phyloP scores from a whole-genome alignment of 2,329 filamentous ascomycete species.

The Alternaria postmessia region DNA sequence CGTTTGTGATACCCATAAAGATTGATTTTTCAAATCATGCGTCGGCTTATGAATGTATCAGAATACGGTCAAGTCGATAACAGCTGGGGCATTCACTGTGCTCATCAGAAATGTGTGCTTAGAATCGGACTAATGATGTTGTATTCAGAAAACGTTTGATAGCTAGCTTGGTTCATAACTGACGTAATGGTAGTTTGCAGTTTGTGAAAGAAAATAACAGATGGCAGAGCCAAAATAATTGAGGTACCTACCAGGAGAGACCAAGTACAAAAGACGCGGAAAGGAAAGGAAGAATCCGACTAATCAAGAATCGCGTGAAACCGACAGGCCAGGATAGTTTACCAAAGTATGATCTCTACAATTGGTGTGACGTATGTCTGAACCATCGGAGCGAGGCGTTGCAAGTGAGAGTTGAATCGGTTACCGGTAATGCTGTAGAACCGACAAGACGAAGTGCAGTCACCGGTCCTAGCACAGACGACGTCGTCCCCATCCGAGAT shows the following conservation, averaged over 20 bases:
- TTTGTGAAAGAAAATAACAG: not conserved
- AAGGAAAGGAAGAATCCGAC: not conserved
- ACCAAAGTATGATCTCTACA: too few relatives aligned
- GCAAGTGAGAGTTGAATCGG: too few relatives aligned
- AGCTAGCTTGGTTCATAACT: not conserved
- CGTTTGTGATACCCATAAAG: conserved; percentile 7
- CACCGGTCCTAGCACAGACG: conserved; percentile 21
- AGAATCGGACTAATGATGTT: not conserved
- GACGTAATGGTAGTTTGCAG: not conserved
- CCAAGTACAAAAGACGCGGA: not conserved
- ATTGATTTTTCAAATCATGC: not conserved
- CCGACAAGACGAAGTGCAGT: not conserved
- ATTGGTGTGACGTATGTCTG: not conserved
- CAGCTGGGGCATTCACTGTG: not conserved
- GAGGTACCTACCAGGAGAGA: not conserved
- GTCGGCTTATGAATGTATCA: not conserved
- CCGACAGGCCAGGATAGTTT: not conserved
- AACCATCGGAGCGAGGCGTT: not conserved
- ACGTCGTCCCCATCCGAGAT: not conserved
- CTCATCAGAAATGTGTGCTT: not conserved
- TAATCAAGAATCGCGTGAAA: not conserved
- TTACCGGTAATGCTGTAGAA: not conserved
- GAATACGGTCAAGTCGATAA: not conserved
- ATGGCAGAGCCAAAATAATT: not conserved
- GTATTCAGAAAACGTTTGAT: conserved; percentile 6